These are phyloP conservation scores for Pythium coloratum DNA, from an alignment of 352 stramenopile species.

Conservation along the genomic window DNA sequence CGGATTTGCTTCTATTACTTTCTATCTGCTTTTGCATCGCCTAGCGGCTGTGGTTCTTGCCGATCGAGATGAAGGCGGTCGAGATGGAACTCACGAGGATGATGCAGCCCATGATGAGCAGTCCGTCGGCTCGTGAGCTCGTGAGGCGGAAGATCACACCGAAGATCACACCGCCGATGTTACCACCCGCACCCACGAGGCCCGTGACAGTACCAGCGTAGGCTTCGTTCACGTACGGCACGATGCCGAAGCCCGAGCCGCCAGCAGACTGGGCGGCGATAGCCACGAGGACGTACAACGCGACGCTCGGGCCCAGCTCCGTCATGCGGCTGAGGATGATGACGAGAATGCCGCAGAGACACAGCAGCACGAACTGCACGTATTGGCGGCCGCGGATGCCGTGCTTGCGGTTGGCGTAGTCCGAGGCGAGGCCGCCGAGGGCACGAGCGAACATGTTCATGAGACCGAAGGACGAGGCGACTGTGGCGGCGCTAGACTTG, in stretches of 20 bases:
- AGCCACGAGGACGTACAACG: conserved; percentile 91
- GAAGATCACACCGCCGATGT: conserved; percentile 70
- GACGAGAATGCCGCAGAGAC: conserved; percentile 75
- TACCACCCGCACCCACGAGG: conserved; percentile 63
- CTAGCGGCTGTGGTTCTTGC: conserved; percentile 31
- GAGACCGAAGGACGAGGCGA: conserved; percentile 92
- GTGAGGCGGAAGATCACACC: conserved; percentile 63
- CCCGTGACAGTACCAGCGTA: conserved; percentile 69
- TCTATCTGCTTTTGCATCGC: not conserved
- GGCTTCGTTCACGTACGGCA: conserved; percentile 69
- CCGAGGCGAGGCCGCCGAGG: conserved; percentile 83
- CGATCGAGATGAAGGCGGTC: conserved; percentile 42
- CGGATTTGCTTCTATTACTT: not conserved
- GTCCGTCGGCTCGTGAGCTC: conserved; percentile 31
- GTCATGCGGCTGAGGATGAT: conserved; percentile 86
- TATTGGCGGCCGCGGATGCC: conserved; percentile 89
- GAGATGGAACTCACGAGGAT: conserved; percentile 52
- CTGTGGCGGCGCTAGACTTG: conserved; percentile 69
- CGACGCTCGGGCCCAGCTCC: conserved; percentile 68
- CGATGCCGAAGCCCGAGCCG: conserved; percentile 66
- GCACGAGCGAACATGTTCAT: conserved; percentile 94
- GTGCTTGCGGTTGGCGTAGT: conserved; percentile 79
- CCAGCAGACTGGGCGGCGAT: conserved; percentile 88
- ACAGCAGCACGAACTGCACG: conserved; percentile 82
- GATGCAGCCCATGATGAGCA: conserved; percentile 65